Conservation (phyloP, 305 asterid species). For the Fraxinus albicans region DNA sequence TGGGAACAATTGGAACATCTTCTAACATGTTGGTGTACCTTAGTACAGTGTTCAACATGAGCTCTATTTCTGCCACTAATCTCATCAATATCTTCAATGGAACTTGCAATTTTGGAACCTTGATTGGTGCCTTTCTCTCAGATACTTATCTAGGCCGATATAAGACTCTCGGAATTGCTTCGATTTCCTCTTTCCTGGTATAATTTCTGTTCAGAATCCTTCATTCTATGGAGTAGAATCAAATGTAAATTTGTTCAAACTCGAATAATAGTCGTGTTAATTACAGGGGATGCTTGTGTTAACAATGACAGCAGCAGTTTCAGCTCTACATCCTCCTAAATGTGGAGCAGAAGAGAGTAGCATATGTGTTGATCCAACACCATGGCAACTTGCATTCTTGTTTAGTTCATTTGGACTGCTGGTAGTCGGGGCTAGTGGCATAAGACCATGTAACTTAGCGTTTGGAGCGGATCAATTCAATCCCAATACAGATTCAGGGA, state of each 20-base stretch:
- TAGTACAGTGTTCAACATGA: constrained; percentile 68
- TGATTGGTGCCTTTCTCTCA: constrained; percentile 53
- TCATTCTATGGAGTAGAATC: background rate
- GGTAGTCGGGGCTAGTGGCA: constrained; percentile 67
- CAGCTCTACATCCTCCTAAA: constrained; percentile 57
- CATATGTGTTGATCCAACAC: constrained; percentile 47
- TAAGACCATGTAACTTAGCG: constrained; percentile 77
- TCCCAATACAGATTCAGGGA: constrained; percentile 64
- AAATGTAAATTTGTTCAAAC: background rate
- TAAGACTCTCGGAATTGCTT: constrained; percentile 55
- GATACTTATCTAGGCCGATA: constrained; percentile 67
- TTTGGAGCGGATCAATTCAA: constrained; percentile 87
- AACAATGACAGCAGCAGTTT: constrained; percentile 56
- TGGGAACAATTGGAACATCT: constrained; percentile 67
- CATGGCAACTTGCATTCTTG: constrained; percentile 54
- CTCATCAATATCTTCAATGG: constrained; percentile 63
- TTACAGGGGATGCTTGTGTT: constrained; percentile 55
- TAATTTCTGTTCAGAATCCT: background rate
- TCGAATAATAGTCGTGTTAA: background rate
- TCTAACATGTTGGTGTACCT: constrained; percentile 65
- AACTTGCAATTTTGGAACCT: constrained; percentile 67
- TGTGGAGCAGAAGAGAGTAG: constrained; percentile 35
- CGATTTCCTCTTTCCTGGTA: constrained; percentile 73
- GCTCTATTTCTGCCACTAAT: constrained; percentile 45
- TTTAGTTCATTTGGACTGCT: constrained; percentile 51